Conservation (phyloP, 73 alveolate species). For the Symbiodinium pilosum region DNA sequence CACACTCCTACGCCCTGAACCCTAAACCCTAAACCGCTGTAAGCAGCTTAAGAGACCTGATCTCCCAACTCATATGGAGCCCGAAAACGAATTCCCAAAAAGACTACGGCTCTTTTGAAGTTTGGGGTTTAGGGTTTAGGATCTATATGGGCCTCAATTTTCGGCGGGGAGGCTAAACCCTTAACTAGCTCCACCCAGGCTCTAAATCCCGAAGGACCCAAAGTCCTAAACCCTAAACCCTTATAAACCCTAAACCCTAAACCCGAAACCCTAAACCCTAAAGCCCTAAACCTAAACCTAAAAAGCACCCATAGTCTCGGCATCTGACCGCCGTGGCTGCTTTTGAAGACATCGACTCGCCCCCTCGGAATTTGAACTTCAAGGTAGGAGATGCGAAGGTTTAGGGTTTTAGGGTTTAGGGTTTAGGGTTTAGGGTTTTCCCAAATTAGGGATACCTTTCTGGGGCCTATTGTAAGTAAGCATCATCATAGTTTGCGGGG, state of each 20-base stretch:
- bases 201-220: not conserved
- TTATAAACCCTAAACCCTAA: not conserved
- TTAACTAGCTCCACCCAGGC: not conserved
- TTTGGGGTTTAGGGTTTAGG: not conserved
- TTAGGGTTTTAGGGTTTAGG: too few species aligned
- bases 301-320: not conserved
- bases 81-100: too few species aligned
- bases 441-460: too few species aligned
- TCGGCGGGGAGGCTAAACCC: not conserved
- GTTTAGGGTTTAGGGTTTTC: too few species aligned
- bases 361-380: not conserved
- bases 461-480: too few species aligned
- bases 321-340: not conserved
- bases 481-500: too few species aligned
- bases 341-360: not conserved
- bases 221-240: too few species aligned
- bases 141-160: not conserved
- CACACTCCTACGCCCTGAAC: not conserved
- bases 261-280: not conserved
- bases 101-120: not conserved
- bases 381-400: not conserved
- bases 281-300: not conserved
- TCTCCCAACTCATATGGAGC: too few species aligned
- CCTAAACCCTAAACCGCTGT: not conserved
- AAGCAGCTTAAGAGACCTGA: not conserved